Evolutionary conservation across 169 alveolate genomes (phyloP), one percentile per base, ranked within the genome.

Genomic region (Blepharisma undulans): DNA sequence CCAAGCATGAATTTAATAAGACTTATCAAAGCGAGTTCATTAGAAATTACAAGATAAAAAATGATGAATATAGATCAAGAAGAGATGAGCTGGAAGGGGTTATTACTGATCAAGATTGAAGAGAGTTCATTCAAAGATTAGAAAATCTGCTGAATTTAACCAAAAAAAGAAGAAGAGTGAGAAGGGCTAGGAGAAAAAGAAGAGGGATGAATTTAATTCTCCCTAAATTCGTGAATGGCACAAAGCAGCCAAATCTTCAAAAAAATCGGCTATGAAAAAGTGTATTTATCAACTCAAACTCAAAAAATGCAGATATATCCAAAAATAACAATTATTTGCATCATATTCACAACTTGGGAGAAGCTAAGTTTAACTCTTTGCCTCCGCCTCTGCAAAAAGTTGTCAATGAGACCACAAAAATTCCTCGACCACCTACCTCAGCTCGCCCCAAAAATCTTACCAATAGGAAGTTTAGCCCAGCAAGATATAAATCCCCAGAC

Each of bases 21-120:
- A 89, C 90, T 59, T 76, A 92, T 34, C 78, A 87, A 74, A 61
- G 90, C 25, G 96, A 91, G 33, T 93, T 80, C 80, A 33, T 93
- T 22, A 93, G 33, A 25, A 78, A 84, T 72, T 93, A 93, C 72
- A 91, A 92, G 94, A 91, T 92, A 29, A 84, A 92, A 33, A 77
- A 93, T 61, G 91, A 92, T 14, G 95, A 94, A 27, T 93, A 93
- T 76, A 90, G 92, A 30, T 93, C 96, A 3, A 76, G 96, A 36
- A 91, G 96, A 82, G 96, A 93, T 80, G 96, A 93, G 76, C 84
- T 93, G 1, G 96, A 95, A 6, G 96, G 96, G 27, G 85, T 74
- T 22, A 93, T 93, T 8, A 32, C 89, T 12, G 30, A 76, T 33
- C 93, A 92, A 16, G 94, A 93, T 25, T 93, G 96, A 95, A 80